phyloP scores from a whole-genome alignment of 441 rosid species.

The Erodium texanum region DNA sequence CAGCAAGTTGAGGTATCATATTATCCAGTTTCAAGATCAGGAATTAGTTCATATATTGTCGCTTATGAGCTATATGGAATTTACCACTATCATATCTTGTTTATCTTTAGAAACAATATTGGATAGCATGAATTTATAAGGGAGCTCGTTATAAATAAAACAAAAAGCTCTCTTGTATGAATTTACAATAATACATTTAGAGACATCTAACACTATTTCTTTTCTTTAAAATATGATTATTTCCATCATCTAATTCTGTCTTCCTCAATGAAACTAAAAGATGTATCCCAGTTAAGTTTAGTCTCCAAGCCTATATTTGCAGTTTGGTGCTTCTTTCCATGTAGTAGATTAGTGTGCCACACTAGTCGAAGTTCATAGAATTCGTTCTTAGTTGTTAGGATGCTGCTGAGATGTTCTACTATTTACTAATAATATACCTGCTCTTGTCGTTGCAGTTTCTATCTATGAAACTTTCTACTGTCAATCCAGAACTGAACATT shows the following conservation, averaged over 20 bases:
- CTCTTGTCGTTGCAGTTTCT: constrained; percentile 51
- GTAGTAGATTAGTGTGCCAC: neutral
- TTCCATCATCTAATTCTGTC: neutral
- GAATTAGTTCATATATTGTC: neutral
- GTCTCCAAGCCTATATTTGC: neutral
- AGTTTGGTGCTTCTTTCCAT: neutral
- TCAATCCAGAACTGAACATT: constrained; percentile 67
- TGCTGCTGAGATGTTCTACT: constrained; percentile 1
- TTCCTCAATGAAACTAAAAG: neutral
- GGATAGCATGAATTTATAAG: neutral
- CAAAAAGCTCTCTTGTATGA: too few species aligned
- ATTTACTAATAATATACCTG: constrained; percentile 11
- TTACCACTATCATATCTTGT: too few species aligned
- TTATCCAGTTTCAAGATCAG: neutral
- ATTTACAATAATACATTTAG: too few species aligned
- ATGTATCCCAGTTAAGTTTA: neutral
- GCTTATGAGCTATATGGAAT: neutral
- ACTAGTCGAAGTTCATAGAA: neutral
- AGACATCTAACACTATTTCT: too few species aligned
- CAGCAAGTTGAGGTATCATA: constrained; percentile 63
- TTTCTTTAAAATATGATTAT: too few species aligned
- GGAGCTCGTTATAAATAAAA: neutral
- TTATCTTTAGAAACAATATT: neutral
- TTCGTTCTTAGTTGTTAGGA: neutral
- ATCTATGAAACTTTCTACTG: constrained; percentile 94